These are phyloP conservation scores for Poterioochromonas sp. DNA, from an alignment of 352 stramenopile species.

Conservation along the genomic window DNA sequence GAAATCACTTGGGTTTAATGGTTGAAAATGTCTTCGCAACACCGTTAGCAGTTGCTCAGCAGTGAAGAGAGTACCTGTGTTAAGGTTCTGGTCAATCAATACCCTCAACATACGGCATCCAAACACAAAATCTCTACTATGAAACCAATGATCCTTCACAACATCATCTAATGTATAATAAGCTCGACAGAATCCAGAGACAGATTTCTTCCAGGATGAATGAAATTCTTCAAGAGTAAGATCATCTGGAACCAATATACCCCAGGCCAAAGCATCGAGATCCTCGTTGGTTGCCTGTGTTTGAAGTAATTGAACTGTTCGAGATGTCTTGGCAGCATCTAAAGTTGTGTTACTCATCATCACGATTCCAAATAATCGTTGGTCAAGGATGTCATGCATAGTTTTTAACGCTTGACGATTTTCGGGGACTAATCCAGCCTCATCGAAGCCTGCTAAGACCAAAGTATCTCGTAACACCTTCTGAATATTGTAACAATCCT, in stretches of 20 bases:
- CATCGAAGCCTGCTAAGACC: neutral
- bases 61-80: neutral
- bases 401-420: neutral
- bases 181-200: neutral
- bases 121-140: conserved; percentile 1
- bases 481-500: neutral
- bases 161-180: neutral
- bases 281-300: neutral
- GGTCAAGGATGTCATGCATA: neutral
- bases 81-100: neutral
- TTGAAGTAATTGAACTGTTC: neutral
- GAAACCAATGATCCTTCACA: neutral
- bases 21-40: conserved; percentile 5
- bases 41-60: neutral
- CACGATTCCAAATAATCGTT: neutral
- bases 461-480: neutral
- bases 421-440: neutral
- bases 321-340: conserved; percentile 21
- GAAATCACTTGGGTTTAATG: neutral
- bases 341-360: conserved; percentile 16
- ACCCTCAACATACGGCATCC: neutral
- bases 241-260: neutral
- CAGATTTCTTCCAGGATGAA: neutral
- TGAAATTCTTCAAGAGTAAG: neutral
- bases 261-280: neutral